Evolutionary conservation across 345 rosid species (phyloP).

Genomic region (Syzygium aqueum): DNA sequence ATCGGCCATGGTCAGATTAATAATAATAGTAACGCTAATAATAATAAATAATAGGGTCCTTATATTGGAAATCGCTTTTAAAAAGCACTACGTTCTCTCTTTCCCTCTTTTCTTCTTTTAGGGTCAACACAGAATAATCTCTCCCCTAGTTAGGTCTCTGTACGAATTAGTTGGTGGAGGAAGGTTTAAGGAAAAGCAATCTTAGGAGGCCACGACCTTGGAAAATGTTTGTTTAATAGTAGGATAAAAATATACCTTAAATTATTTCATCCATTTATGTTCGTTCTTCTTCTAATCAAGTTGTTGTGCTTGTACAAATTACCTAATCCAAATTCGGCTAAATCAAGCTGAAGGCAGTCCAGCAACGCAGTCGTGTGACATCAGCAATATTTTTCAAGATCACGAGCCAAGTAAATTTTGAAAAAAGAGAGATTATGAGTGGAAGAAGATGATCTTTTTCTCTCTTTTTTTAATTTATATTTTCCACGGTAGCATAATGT

Average conservation of each 20-base stretch:
- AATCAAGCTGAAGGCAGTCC: background rate
- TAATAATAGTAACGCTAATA: background rate
- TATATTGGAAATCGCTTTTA: background rate
- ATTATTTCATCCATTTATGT: background rate
- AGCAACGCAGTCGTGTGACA: background rate
- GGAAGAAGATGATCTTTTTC: background rate
- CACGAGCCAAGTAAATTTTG: background rate
- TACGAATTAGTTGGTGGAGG: background rate
- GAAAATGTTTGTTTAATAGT: background rate
- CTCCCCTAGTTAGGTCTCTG: background rate
- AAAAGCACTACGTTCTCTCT: background rate
- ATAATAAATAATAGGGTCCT: background rate
- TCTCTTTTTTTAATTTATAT: background rate
- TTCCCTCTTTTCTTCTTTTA: background rate
- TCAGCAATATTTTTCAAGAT: background rate
- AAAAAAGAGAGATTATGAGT: background rate
- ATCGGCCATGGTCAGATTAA: background rate
- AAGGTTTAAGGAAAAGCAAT: background rate
- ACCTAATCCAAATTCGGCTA: background rate
- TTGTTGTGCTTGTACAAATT: background rate
- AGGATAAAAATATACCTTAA: background rate
- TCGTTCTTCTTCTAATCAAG: background rate
- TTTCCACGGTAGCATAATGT: background rate
- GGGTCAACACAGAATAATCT: background rate
- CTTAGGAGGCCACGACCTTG: background rate